Evolutionary conservation across 2,329 filamentous ascomycete genomes (phyloP).

Genomic region (Tolypocladium album): DNA sequence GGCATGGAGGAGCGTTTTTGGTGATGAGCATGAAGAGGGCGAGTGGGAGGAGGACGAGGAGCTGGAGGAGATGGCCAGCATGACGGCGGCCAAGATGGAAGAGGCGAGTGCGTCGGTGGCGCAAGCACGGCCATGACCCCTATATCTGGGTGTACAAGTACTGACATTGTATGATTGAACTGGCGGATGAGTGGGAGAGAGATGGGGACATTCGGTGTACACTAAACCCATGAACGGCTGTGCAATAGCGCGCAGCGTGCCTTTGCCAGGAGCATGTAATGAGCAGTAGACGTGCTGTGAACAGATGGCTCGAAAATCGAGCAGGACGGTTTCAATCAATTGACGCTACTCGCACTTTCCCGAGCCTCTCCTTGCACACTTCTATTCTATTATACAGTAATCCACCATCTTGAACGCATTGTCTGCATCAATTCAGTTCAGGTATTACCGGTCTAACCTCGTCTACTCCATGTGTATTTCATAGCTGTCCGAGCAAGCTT

Average conservation of each 20-base stretch:
- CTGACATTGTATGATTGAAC: neutral
- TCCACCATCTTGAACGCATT: neutral
- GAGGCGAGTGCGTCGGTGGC: conserved; percentile 3
- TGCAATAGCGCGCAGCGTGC: neutral
- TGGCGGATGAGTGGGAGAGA: neutral
- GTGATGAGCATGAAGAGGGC: conserved; percentile 45
- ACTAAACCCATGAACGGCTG: neutral
- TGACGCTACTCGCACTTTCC: neutral
- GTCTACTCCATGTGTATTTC: neutral
- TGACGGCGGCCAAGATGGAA: conserved; percentile 17
- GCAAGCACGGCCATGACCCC: neutral
- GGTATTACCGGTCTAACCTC: neutral
- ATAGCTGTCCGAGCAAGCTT: neutral
- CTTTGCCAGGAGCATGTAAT: neutral
- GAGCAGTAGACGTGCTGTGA: neutral
- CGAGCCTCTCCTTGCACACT: neutral
- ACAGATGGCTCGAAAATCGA: neutral
- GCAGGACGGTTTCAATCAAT: neutral
- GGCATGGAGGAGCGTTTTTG: conserved; percentile 61
- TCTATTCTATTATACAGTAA: neutral
- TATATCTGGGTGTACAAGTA: neutral
- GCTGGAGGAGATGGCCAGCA: conserved; percentile 27
- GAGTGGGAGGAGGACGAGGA: conserved; percentile 48
- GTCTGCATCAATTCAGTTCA: neutral
- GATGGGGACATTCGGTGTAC: neutral